Conservation (phyloP, 2,329 filamentous ascomycete species). For the Rhinocladiella similis region DNA sequence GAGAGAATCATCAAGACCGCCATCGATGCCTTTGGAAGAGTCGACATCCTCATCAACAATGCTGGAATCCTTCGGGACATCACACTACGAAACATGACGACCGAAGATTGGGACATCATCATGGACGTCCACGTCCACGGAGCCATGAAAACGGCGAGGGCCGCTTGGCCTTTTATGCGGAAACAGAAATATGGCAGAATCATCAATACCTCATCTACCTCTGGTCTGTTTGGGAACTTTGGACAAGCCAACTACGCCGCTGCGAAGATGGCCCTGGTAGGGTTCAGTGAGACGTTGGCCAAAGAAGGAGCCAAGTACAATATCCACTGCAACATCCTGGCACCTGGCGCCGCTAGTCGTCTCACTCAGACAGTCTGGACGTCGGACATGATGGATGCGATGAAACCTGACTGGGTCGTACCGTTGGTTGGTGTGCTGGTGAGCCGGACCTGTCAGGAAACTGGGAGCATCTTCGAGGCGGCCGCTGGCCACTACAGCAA, state of each 20-base stretch:
- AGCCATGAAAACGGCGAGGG: conserved; percentile 89
- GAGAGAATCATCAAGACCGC: conserved; percentile 66
- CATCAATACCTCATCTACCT: conserved; percentile 93
- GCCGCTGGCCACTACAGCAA: conserved; percentile 91
- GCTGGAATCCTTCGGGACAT: conserved; percentile 69
- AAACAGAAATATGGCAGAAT: conserved; percentile 98
- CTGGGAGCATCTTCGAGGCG: conserved; percentile 86
- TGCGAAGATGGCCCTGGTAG: conserved; percentile 90
- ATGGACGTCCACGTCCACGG: conserved; percentile 90
- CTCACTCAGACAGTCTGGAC: conserved; percentile 96
- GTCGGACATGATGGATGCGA: conserved; percentile 77
- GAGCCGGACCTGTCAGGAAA: conserved; percentile 84
- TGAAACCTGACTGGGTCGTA: conserved; percentile 93
- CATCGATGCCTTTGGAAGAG: conserved; percentile 20
- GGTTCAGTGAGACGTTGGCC: conserved; percentile 94
- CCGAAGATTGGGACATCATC: conserved; percentile 93
- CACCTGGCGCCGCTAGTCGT: conserved; percentile 88
- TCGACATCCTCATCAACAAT: conserved; percentile 31
- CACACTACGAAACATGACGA: conserved; percentile 97
- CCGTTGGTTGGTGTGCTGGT: conserved; percentile 86
- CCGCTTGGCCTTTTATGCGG: conserved; percentile 94
- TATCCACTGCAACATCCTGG: conserved; percentile 90
- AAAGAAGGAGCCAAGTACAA: conserved; percentile 99
- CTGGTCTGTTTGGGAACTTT: conserved; percentile 91
- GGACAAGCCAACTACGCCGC: conserved; percentile 96